These are phyloP conservation scores for Clitoria ternatea DNA, from an alignment of 306 rosid species.

Conservation along the genomic window DNA sequence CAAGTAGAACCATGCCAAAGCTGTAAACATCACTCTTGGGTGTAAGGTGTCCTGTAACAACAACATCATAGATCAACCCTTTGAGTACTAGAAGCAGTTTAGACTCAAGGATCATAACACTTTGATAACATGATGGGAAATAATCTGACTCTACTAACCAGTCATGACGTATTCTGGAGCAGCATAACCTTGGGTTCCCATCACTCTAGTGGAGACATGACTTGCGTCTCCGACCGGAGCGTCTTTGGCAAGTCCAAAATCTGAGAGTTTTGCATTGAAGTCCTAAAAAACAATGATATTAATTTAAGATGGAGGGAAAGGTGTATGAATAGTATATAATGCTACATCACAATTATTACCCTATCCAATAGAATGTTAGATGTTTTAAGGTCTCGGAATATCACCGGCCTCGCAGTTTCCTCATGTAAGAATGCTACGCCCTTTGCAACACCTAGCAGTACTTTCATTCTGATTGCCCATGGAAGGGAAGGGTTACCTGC, in stretches of 20 bases:
- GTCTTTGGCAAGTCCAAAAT: slow-evolving; percentile 65
- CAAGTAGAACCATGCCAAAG: slow-evolving; percentile 68
- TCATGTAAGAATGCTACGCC: slow-evolving; percentile 73
- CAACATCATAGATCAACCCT: no score
- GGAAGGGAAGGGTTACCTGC: slow-evolving; percentile 41
- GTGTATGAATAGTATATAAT: not conserved
- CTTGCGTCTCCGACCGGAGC: slow-evolving; percentile 57
- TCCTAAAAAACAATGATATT: slow-evolving; percentile 37
- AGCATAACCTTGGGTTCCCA: slow-evolving; percentile 65
- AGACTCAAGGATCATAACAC: not conserved
- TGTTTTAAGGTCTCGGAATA: slow-evolving; percentile 65
- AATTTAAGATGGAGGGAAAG: not conserved
- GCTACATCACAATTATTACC: slow-evolving; percentile 26
- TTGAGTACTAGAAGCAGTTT: not conserved
- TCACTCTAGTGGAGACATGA: slow-evolving; percentile 56
- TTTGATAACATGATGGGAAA: not conserved
- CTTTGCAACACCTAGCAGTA: slow-evolving; percentile 59
- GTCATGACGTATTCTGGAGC: slow-evolving; percentile 68
- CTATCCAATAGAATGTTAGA: slow-evolving; percentile 54
- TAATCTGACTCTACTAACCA: slow-evolving; percentile 38
- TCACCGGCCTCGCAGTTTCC: slow-evolving; percentile 48
- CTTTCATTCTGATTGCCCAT: slow-evolving; percentile 56
- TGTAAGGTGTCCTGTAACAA: slow-evolving; percentile 51
- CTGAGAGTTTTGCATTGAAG: slow-evolving; percentile 62
- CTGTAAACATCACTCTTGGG: slow-evolving; percentile 66